Evolutionary conservation across 1,139 yeast genomes (phyloP).

Genomic region (Hemisphaericaspora xylofermentans): DNA sequence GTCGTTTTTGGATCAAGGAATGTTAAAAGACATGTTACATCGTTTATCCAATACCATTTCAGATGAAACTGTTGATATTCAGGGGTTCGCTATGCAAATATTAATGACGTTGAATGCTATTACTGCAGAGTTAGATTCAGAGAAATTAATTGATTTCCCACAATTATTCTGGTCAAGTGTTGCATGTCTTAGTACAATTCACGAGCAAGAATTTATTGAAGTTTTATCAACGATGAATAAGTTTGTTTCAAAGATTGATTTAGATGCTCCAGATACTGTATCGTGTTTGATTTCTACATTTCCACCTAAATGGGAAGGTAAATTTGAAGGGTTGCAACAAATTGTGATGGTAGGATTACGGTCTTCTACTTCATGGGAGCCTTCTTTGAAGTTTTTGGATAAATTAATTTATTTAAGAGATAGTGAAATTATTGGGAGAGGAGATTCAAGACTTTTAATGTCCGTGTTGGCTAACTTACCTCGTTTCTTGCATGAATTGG

Average conservation of each 20-base stretch:
- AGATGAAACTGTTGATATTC: conserved; percentile 85
- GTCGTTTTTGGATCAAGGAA: conserved; percentile 75
- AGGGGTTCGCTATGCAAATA: conserved; percentile 96
- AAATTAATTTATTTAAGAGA: conserved; percentile 65
- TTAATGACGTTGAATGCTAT: conserved; percentile 92
- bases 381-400: conserved; percentile 71
- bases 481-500: conserved; percentile 77
- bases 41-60: conserved; percentile 90
- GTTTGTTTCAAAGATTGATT: conserved; percentile 81
- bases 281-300: conserved; percentile 79
- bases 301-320: conserved; percentile 96
- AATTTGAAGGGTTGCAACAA: conserved; percentile 84
- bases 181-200: conserved; percentile 86
- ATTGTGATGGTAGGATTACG: conserved; percentile 78
- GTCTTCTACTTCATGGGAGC: conserved; percentile 78
- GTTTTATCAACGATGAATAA: conserved; percentile 78
- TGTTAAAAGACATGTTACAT: conserved; percentile 93
- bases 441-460: conserved; percentile 65
- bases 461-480: conserved; percentile 81
- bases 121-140: conserved; percentile 79
- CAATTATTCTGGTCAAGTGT: conserved; percentile 95
- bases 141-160: conserved; percentile 80
- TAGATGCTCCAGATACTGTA: conserved; percentile 83
- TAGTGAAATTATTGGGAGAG: conserved; percentile 77
- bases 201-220: conserved; percentile 91